A percentile compares a stretch with the other conserved stretches of the same genome.
These are phyloP conservation scores for Anisodus tanguticus DNA, from an alignment of 257 asterid genomes.

Conservation along the genomic window DNA sequence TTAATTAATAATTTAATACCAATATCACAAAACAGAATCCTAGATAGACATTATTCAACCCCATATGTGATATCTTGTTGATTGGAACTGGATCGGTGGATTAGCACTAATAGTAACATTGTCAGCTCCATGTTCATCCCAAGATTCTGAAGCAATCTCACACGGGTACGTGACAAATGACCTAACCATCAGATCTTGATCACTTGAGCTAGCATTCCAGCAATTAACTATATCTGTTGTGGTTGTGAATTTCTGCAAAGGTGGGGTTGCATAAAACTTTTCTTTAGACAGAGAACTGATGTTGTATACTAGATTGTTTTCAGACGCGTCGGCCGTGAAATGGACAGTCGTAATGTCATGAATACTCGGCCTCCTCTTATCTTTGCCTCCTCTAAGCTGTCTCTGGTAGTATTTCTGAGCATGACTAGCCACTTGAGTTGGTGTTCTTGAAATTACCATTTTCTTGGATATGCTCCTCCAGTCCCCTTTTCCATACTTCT, in stretches of 20 bases:
- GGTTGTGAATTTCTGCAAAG: constrained; percentile 39
- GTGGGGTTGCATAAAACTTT: constrained; percentile 28
- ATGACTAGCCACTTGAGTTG: constrained; percentile 95
- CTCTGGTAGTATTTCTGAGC: constrained; percentile 88
- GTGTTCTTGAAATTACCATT: constrained; percentile 67
- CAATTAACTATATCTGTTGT: neutral
- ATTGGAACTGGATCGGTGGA: neutral
- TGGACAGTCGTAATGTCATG: constrained; percentile 71
- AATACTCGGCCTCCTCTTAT: constrained; percentile 81
- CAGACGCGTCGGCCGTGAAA: constrained; percentile 35
- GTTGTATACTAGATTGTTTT: constrained; percentile 14
- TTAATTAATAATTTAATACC: neutral
- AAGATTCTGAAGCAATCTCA: neutral
- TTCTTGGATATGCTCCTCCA: constrained; percentile 83
- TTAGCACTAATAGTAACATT: neutral
- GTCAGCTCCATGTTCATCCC: neutral
- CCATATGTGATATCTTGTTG: constrained; percentile 20
- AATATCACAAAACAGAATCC: neutral
- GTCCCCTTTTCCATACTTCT: constrained; percentile 78
- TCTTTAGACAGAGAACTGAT: constrained; percentile 27
- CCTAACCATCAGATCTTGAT: constrained; percentile 34
- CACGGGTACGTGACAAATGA: neutral
- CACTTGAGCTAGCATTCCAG: constrained; percentile 31
- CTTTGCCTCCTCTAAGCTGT: constrained; percentile 66
- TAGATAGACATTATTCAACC: neutral